Evolutionary conservation across 23 red algal genomes (phyloP).

Genomic region (Gracilaria caudata): DNA sequence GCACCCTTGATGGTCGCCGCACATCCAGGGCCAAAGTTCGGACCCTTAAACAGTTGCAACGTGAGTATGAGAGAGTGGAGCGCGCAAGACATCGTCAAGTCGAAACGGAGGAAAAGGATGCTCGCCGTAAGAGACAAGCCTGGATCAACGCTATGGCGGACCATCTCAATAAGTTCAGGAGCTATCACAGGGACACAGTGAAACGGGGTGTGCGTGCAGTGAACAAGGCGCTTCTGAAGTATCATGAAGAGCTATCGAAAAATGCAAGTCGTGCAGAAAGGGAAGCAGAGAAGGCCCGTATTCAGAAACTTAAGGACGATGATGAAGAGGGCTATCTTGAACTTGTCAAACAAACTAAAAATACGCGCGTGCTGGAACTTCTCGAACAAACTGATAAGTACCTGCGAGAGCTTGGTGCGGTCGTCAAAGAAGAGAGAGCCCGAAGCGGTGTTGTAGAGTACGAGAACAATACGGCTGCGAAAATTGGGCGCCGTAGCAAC

Average conservation of each 20-base stretch:
- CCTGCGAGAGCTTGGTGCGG: conserved; percentile 86
- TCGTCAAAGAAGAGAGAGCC: conserved; percentile 78
- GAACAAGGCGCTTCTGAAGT: conserved; percentile 70
- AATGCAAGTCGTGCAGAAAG: conserved; percentile 77
- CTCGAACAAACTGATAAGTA: conserved; percentile 97
- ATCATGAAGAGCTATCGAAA: conserved; percentile 79
- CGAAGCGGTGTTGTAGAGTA: conserved; percentile 74
- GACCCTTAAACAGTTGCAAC: conserved; percentile 62
- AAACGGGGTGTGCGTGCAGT: conserved; percentile 52
- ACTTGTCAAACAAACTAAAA: conserved; percentile 95
- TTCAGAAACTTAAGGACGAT: conserved; percentile 90
- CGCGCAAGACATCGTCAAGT: conserved; percentile 51
- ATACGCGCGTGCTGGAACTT: conserved; percentile 83
- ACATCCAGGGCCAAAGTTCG: conserved; percentile 62
- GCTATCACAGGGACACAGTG: conserved; percentile 76
- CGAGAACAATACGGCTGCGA: conserved; percentile 67
- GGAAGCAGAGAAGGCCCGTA: conserved; percentile 90
- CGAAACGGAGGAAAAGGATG: conserved; percentile 81
- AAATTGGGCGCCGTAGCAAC: conserved; percentile 50
- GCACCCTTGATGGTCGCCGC: conserved; percentile 57
- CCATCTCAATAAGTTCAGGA: conserved; percentile 77
- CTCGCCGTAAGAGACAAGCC: conserved; percentile 59
- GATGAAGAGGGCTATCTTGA: conserved; percentile 98
- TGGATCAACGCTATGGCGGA: conserved; percentile 79
- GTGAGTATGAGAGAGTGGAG: conserved; percentile 80